Evolutionary conservation across 140 eudicot genomes (phyloP), one percentile per base, ranked within the genome.

Genomic region (Bidens hawaiensis): DNA sequence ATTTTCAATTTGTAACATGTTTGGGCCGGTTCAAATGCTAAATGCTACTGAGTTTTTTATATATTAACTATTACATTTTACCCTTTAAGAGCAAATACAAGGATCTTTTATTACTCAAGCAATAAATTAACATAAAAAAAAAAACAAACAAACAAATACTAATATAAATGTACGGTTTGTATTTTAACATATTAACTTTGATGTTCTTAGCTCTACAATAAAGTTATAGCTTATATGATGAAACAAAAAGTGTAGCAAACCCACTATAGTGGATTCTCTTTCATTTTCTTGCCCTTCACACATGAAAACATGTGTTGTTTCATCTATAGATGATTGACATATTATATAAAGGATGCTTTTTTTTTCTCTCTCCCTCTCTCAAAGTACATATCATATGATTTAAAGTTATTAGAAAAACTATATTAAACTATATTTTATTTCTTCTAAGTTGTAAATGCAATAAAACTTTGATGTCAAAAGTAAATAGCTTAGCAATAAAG

Each of bases 261-360:
- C 55, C 67, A 31, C 40, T 21, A 15, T 60, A 60, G 62, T 70
- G 63, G 69, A 50, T 49, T 18, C 62, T 61, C 54, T 58, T 34
- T 49, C 13, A 70, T 7, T 60, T 49, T 40, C 19, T 16, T 46
- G 68, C 42, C 41, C 55, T 30, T 60, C 47, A 61, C 56, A 70
- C 63, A 50, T 70, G 75, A 70, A 70, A 59, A 59, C 75, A 70
- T 60, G 54, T 70, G 75, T 60, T 23, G 36, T 70, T 70, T 60
- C 22, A 48, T 69, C 61, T 15, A 43, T 31, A 69, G 68, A 69
- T 59, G 68, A 69, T 59, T 69, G 52, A 22, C 52, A 42, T 47
- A 18, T 47, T 31, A 59, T 59, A 59, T 30, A 70, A 70, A 70
- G 53, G 62, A 48, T 16, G 40, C 33, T 34, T 66, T 55, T 54